A percentile compares a stretch with the other conserved stretches of the same genome.
phyloP scores from a whole-genome alignment of 129 eudicot species.

The Arctium lappa region DNA sequence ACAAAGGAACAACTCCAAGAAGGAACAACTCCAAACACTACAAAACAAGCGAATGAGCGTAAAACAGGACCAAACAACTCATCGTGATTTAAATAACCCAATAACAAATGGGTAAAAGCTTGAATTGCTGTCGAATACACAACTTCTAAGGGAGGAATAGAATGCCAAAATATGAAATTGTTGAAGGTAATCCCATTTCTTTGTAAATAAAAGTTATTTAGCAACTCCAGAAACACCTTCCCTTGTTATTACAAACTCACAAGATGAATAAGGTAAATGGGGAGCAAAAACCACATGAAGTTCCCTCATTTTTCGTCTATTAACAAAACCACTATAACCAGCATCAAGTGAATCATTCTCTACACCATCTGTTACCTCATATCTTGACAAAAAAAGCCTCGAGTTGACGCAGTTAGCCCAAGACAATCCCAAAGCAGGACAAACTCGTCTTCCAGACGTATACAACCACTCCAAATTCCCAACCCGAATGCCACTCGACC shows the following conservation, averaged over 20 bases:
- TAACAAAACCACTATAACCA: constrained; percentile 10
- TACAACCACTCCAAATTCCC: constrained; percentile 62
- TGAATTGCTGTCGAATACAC: constrained; percentile 7
- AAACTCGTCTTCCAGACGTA: constrained; percentile 79
- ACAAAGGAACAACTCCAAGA: not conserved
- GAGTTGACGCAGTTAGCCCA: constrained; percentile 91
- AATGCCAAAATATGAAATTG: not conserved
- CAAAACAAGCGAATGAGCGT: not conserved
- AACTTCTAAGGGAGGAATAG: not conserved
- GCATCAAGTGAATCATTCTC: constrained; percentile 21
- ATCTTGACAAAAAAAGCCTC: constrained; percentile 62
- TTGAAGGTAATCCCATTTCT: not conserved
- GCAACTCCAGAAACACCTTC: constrained; percentile 79
- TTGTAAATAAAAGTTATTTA: constrained; percentile 17
- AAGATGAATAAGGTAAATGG: constrained; percentile 72
- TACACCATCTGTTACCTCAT: constrained; percentile 40
- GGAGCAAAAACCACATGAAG: constrained; percentile 85
- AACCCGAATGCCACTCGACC: constrained; percentile 41
- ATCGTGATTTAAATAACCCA: not conserved
- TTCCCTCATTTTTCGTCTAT: constrained; percentile 48
- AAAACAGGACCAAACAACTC: not conserved
- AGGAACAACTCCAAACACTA: not conserved
- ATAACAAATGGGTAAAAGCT: not conserved
- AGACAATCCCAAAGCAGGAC: constrained; percentile 83
- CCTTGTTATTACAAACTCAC: constrained; percentile 57